These are phyloP conservation scores for Cladosporium phlei DNA, from an alignment of 2,329 filamentous ascomycete genomes.

Conservation along the genomic window DNA sequence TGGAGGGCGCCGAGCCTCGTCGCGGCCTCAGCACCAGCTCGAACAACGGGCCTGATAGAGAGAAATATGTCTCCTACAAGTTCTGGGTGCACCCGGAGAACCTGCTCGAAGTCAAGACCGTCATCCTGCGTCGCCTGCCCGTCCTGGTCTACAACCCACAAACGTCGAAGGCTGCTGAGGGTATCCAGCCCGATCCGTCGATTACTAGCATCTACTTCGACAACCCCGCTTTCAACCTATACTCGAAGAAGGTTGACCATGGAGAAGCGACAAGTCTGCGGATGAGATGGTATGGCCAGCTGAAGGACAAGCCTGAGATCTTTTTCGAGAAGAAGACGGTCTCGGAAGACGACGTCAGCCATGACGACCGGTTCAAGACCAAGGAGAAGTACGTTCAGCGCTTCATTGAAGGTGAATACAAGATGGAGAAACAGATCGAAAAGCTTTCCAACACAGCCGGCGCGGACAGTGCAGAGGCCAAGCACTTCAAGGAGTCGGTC, in stretches of 20 bases:
- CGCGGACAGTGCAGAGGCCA: constrained; percentile 60
- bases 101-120: constrained; percentile 92
- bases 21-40: constrained; percentile 19
- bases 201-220: constrained; percentile 97
- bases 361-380: constrained; percentile 74
- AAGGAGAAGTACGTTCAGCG: constrained; percentile 91
- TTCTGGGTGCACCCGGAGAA: constrained; percentile 96
- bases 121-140: constrained; percentile 84
- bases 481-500: constrained; percentile 66
- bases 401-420: constrained; percentile 82
- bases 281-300: constrained; percentile 84
- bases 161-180: constrained; percentile 74
- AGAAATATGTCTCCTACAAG: constrained; percentile 32
- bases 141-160: constrained; percentile 90
- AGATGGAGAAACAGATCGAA: constrained; percentile 82
- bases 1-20: constrained; percentile 53
- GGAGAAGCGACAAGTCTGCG: constrained; percentile 76
- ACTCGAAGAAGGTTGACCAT: constrained; percentile 76
- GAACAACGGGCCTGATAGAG: constrained; percentile 15
- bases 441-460: constrained; percentile 78
- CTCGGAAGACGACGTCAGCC: constrained; percentile 68
- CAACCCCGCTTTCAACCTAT: constrained; percentile 77
- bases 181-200: constrained; percentile 72
- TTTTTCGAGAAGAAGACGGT: constrained; percentile 86
- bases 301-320: constrained; percentile 73